Evolutionary conservation across 805 yeast species (phyloP), one percentile per base, ranked within the genome.

Genomic region (Blastobotrys terrestris): DNA sequence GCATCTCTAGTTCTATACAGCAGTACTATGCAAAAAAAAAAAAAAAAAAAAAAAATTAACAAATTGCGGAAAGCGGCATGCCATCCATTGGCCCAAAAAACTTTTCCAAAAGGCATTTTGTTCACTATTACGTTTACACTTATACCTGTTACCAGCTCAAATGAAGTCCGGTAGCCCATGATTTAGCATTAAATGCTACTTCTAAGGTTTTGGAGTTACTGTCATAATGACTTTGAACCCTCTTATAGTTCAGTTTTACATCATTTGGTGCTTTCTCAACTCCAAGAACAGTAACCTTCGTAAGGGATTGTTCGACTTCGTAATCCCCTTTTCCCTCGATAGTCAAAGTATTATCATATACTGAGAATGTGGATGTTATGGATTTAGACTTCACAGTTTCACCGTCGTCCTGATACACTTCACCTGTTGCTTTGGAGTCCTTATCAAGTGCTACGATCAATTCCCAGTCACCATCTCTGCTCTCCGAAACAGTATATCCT

Each of bases 381-480:
- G 31, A 15, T 1, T 63, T 52, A 61, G 79, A 79, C 39, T 72
- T 74, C 58, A 76, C 85, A 0, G 91, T 74, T 60, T 84, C 87
- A n/a, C 94, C 95, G 67, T 89, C 97, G 66, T 89, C 97, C 46
- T 87, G 64, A 63, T 87, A 89, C 31, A 89, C 66, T 3, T 68
- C 66, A 1, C 85, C 84, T 0, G 67, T 66, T 0, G 88, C 87
- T 5, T 61, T 55, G 0, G 80, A 81, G 1, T 67, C 56, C 1
- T 63, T 56, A 44, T 64, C 64, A 15, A 83, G 72, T 0, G 84
- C 87, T 45, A 89, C 68, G 1, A 82, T 73, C 40, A 89, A 60
- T 8, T 47, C 49, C 56, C 56, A 50, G 7, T 48, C 46, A 3
- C 53, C 53, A 21, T 48, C 39, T 39, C 56, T 44, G 40, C 51